phyloP scores from a whole-genome alignment of 208 protist species.

The Trypanosoma lewisi region DNA sequence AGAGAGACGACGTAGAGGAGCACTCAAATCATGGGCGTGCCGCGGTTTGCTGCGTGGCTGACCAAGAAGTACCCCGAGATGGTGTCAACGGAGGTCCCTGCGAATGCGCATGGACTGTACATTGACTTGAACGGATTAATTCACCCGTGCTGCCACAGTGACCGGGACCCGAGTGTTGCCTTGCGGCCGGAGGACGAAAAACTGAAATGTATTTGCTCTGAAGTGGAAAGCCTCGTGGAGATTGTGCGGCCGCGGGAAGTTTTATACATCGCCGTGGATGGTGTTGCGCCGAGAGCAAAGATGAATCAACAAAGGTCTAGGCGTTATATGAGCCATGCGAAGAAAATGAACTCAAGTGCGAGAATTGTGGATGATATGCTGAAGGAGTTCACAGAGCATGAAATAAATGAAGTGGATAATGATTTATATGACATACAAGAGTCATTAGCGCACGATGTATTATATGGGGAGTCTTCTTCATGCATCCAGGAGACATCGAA shows the following conservation, averaged over 20 bases:
- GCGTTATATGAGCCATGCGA: slow-evolving; percentile 74
- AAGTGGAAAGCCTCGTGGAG: slow-evolving; percentile 96
- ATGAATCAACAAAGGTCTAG: slow-evolving; percentile 99
- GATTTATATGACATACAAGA: slow-evolving; percentile 52
- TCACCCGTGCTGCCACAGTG: slow-evolving; percentile 97
- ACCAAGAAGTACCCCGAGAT: slow-evolving; percentile 77
- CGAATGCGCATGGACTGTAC: slow-evolving; percentile 85
- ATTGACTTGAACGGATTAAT: slow-evolving; percentile 96
- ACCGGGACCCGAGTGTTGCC: slow-evolving; percentile 66
- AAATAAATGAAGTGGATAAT: slow-evolving; percentile 34
- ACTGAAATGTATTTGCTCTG: slow-evolving; percentile 85
- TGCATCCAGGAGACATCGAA: neutral
- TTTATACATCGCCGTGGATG: slow-evolving; percentile 97
- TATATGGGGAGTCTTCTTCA: slow-evolving; percentile 53
- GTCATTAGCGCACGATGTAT: slow-evolving; percentile 34
- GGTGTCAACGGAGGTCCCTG: slow-evolving; percentile 37
- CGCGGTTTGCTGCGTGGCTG: slow-evolving; percentile 81
- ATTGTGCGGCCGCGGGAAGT: slow-evolving; percentile 93
- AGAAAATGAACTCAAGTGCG: neutral
- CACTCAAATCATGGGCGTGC: slow-evolving; percentile 67
- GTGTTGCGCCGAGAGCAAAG: slow-evolving; percentile 98
- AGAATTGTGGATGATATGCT: slow-evolving; percentile 36
- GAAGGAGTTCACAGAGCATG: slow-evolving; percentile 45
- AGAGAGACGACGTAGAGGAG: no score
- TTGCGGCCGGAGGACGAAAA: slow-evolving; percentile 74